Conservation (phyloP, 2,329 filamentous ascomycete species). For the Sporothrix phasma region DNA sequence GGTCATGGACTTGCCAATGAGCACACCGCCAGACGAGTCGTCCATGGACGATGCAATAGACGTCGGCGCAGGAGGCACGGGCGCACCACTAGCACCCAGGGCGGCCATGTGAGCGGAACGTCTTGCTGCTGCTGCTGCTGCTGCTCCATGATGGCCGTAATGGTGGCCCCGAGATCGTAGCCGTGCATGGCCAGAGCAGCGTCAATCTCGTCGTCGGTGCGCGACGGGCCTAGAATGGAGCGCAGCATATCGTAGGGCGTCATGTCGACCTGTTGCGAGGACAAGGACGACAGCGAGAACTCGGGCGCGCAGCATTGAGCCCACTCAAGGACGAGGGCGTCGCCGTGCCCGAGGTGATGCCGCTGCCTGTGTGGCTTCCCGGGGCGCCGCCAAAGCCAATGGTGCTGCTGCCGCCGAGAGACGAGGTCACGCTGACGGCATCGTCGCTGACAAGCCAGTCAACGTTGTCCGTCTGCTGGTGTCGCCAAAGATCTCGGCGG, state of each 20-base stretch:
- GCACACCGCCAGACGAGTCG: constrained; percentile 46
- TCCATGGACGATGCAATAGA: constrained; percentile 26
- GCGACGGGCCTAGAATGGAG: constrained; percentile 81
- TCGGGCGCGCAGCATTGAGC: constrained; percentile 72
- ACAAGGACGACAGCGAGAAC: constrained; percentile 38
- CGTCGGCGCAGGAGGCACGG: constrained; percentile 5
- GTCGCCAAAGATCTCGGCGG: constrained; percentile 72
- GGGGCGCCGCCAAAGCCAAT: constrained; percentile 56
- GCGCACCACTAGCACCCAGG: constrained; percentile 21
- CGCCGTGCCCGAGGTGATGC: constrained; percentile 68
- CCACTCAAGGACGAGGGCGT: constrained; percentile 58
- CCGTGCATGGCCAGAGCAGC: constrained; percentile 78
- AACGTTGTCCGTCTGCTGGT: constrained; percentile 91
- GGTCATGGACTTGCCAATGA: constrained; percentile 85
- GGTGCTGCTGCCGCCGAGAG: constrained; percentile 62
- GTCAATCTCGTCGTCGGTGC: constrained; percentile 90
- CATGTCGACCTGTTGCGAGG: constrained; percentile 72
- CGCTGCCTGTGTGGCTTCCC: constrained; percentile 38
- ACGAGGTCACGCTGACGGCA: constrained; percentile 69
- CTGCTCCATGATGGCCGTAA: constrained; percentile 73
- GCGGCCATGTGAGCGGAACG: constrained; percentile 26
- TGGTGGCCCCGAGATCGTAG: constrained; percentile 87
- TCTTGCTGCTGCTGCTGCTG: constrained; percentile 34
- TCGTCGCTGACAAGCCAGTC: constrained; percentile 95
- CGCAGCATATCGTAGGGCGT: constrained; percentile 96